phyloP scores from a whole-genome alignment of 2,329 filamentous ascomycete species.

The Aureobasidium mangrovei region DNA sequence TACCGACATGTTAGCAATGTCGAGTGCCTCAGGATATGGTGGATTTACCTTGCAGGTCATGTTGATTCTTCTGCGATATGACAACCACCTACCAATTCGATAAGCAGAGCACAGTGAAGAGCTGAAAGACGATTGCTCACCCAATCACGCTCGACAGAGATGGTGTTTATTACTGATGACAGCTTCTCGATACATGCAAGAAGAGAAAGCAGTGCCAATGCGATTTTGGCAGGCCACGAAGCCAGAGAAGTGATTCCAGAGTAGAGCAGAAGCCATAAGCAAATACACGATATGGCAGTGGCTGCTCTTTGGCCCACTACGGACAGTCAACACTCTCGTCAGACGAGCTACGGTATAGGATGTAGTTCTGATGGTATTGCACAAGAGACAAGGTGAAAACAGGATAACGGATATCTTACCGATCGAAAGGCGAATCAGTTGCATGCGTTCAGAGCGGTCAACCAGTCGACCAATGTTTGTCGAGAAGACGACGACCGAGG shows the following conservation, averaged over 20 bases:
- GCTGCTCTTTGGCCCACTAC: slow-evolving; percentile 27
- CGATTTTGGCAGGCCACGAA: slow-evolving; percentile 14
- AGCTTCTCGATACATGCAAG: slow-evolving; percentile 64
- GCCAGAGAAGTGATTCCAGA: slow-evolving; percentile 8
- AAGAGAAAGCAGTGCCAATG: slow-evolving; percentile 34
- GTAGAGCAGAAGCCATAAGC: slow-evolving; percentile 12
- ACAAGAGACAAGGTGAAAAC: not conserved
- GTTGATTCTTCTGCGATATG: slow-evolving; percentile 36
- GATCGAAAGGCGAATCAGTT: slow-evolving; percentile 33
- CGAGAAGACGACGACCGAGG: slow-evolving; percentile 50
- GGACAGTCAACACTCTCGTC: not conserved
- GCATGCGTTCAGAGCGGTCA: slow-evolving; percentile 41
- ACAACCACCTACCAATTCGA: slow-evolving; percentile 37
- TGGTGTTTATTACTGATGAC: slow-evolving; percentile 53
- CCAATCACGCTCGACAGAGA: slow-evolving; percentile 66
- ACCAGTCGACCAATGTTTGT: slow-evolving; percentile 51
- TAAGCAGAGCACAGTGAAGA: not conserved
- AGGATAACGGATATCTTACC: slow-evolving; percentile 4
- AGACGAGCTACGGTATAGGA: not conserved
- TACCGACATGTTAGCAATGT: slow-evolving; percentile 19
- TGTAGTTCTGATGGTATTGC: not conserved
- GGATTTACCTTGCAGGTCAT: slow-evolving; percentile 18
- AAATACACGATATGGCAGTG: slow-evolving; percentile 19
- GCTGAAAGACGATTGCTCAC: slow-evolving; percentile 18
- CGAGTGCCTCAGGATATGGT: not conserved